Evolutionary conservation across 306 rosid species (phyloP).

Genomic region (Adenanthera pavonina): DNA sequence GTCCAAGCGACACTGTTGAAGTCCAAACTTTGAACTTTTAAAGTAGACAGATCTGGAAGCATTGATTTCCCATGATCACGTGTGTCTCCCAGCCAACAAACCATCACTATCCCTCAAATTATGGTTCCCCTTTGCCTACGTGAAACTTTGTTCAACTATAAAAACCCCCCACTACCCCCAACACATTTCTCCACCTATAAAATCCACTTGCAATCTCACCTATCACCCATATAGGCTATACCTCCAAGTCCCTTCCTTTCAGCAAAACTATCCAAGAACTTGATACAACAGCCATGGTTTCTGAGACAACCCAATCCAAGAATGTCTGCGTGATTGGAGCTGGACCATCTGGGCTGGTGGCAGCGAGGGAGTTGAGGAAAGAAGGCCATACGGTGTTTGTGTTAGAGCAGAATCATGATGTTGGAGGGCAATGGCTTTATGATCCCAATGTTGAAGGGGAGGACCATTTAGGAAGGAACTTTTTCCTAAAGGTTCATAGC

Average conservation of each 20-base stretch:
- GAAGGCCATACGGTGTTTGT: constrained; percentile 79
- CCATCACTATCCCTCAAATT: constrained; percentile 55
- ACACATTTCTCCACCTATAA: constrained; percentile 27
- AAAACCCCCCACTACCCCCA: constrained; percentile 36
- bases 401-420: constrained; percentile 79
- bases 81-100: constrained; percentile 65
- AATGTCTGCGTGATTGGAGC: constrained; percentile 90
- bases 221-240: background rate
- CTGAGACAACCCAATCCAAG: constrained; percentile 55
- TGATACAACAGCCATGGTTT: constrained; percentile 54
- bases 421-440: constrained; percentile 97
- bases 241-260: background rate
- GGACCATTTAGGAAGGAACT: constrained; percentile 69
- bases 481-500: constrained; percentile 66
- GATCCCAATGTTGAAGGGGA: constrained; percentile 66
- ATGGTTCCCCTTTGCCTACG: constrained; percentile 41
- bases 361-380: constrained; percentile 80
- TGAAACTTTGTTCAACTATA: constrained; percentile 41
- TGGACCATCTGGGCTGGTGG: constrained; percentile 87
- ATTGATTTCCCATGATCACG: constrained; percentile 54
- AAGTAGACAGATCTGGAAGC: constrained; percentile 48
- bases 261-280: background rate
- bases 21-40: constrained; percentile 38
- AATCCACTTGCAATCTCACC: background rate
- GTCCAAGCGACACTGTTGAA: constrained; percentile 39